These are phyloP conservation scores for Xylaria sp. DNA, from an alignment of 2,329 filamentous ascomycete genomes.

Conservation along the genomic window DNA sequence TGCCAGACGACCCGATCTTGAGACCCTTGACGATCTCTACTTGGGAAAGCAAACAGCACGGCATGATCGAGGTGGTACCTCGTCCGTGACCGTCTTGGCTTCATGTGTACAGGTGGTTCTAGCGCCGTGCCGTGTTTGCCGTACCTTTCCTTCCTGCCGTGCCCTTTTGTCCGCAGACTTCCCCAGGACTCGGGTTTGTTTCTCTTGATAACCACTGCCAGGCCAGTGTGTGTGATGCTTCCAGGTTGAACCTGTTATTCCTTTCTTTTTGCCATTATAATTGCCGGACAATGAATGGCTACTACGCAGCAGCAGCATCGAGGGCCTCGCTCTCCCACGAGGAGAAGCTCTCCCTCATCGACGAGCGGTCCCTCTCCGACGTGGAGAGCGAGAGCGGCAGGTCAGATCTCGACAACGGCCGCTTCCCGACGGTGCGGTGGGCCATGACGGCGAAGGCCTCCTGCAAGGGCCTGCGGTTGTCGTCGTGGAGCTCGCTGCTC, in stretches of 20 bases:
- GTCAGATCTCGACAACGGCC: slow-evolving; percentile 43
- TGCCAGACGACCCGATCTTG: background rate
- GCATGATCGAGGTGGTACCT: slow-evolving; percentile 21
- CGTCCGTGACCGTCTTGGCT: slow-evolving; percentile 19
- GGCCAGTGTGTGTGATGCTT: slow-evolving; percentile 8
- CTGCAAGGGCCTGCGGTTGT: slow-evolving; percentile 35
- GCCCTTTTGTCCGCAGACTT: slow-evolving; percentile 3
- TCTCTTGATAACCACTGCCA: slow-evolving; percentile 17
- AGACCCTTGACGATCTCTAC: slow-evolving; percentile 23
- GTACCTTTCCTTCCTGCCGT: no score
- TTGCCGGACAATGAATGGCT: slow-evolving; percentile 46
- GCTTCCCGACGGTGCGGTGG: slow-evolving; percentile 39
- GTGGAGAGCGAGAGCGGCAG: slow-evolving; percentile 46
- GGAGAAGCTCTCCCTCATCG: slow-evolving; percentile 49
- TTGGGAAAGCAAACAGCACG: slow-evolving; percentile 16
- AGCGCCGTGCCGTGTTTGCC: slow-evolving; percentile 6
- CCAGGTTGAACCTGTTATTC: slow-evolving; percentile 10
- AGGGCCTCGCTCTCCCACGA: slow-evolving; percentile 43
- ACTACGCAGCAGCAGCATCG: slow-evolving; percentile 40
- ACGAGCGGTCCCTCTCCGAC: slow-evolving; percentile 49
- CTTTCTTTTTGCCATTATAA: slow-evolving; percentile 17
- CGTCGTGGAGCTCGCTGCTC: slow-evolving; percentile 42
- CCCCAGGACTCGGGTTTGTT: slow-evolving; percentile 13
- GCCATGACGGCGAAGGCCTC: slow-evolving; percentile 35
- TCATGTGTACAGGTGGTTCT: slow-evolving; percentile 11